Evolutionary conservation across 2,329 filamentous ascomycete genomes (phyloP), one percentile per base, ranked within the genome.

Genomic region (Allantophomopsis lycopodina): DNA sequence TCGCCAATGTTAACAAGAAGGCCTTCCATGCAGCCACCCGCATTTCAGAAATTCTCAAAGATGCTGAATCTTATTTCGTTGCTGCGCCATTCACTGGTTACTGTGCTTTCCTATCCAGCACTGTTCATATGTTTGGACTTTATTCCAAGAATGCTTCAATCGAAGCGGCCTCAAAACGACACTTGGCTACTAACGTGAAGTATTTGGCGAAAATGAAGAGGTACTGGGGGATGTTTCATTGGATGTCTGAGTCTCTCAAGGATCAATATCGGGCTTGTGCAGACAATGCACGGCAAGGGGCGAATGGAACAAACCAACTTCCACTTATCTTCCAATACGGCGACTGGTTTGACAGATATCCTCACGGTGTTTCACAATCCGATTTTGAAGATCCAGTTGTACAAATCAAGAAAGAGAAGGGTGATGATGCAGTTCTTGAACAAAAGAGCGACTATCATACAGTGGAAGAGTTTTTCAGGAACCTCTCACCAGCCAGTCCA

Each of bases 151-250:
- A 93, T 47, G 64, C 77, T 12, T 64, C 74, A 10, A 70, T 93
- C 37, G 84, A 94, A 56, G 71, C 73, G 11, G 73, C 75, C 7
- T 86, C 85, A 7, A 94, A 93, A 61, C 76, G 79, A 47, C 88
- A 94, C 52, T 66, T 95, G 13, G 78, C 83, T 1, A 83, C 79
- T 47, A 96, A 94, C 48, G 82, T 96, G 51, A 84, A 82, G 53
- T 96, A 91, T 51, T 63, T 98, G 35, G 81, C 82, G 40, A 91
- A 85, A 60, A 94, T 96, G 84, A 95, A 94, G 66, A 84, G 84
- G 44, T 88, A 91, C 53, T 98, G 91, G 91, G 91, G 89, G 44
- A 94, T 95, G 82, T 95, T 96, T 55, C 85, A 94, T 56, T 95
- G 87, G 63, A 88, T 96, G 73, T 81, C 86, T 1, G 88, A 96